These are phyloP conservation scores for Ustulina deusta DNA, from an alignment of 2,329 filamentous ascomycete genomes.

Conservation along the genomic window DNA sequence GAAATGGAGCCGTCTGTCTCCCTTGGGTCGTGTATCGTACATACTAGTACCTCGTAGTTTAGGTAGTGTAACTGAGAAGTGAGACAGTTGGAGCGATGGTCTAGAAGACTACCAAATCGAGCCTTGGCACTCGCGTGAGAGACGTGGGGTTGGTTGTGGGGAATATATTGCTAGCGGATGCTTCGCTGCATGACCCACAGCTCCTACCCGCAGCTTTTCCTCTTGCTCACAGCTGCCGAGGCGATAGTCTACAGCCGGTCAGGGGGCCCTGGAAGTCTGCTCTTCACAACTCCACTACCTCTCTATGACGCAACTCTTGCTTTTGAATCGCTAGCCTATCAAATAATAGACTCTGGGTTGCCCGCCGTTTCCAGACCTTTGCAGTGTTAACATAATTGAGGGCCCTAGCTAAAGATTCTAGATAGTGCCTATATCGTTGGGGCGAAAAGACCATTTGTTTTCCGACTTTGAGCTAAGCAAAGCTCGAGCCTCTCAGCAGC, in stretches of 20 bases:
- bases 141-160: conserved; percentile 15
- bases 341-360: background rate
- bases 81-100: conserved; percentile 17
- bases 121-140: conserved; percentile 25
- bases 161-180: background rate
- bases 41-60: background rate
- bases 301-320: conserved; percentile 31
- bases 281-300: background rate
- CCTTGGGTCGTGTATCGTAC: too few relatives aligned
- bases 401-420: background rate
- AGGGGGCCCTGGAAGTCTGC: conserved; percentile 4
- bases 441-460: conserved; percentile 9
- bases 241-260: background rate
- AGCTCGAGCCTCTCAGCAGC: conserved; percentile 43
- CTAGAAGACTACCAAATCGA: conserved; percentile 24
- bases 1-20: too few relatives aligned
- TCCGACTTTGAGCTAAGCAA: conserved; percentile 33
- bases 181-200: conserved; percentile 23
- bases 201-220: conserved; percentile 1
- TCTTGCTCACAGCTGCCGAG: background rate
- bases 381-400: background rate
- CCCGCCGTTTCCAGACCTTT: background rate
- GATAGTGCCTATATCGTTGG: background rate
- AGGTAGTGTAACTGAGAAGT: conserved; percentile 5
- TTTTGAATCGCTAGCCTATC: conserved; percentile 4